Conservation (phyloP, 2,329 filamentous ascomycete species). For the Mycosphaerella sp. region DNA sequence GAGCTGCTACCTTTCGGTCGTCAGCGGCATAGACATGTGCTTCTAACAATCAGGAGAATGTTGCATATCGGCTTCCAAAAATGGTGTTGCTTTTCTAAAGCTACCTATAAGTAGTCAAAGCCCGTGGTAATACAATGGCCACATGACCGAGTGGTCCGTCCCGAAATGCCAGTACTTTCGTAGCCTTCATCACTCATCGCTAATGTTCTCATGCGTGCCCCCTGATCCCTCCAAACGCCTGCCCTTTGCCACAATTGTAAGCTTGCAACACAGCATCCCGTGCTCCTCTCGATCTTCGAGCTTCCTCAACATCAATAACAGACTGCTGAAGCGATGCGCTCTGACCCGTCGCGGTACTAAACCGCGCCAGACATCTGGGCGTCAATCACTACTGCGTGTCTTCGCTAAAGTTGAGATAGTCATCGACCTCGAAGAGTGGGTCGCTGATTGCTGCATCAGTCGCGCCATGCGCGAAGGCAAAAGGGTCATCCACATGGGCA, state of each 20-base stretch:
- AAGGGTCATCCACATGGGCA: slow-evolving; percentile 31
- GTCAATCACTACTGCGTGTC: slow-evolving; percentile 34
- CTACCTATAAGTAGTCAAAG: background rate
- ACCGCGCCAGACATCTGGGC: slow-evolving; percentile 40
- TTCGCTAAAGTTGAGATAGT: slow-evolving; percentile 38
- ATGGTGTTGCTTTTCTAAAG: background rate
- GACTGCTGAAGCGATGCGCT: slow-evolving; percentile 30
- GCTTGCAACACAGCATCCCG: background rate
- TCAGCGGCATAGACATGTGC: too few species aligned
- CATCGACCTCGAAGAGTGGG: slow-evolving; percentile 33
- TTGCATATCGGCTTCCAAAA: too few species aligned
- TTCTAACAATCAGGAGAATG: too few species aligned
- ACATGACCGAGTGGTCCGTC: background rate
- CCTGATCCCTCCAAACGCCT: slow-evolving; percentile 6
- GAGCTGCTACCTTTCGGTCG: too few species aligned
- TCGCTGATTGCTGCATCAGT: slow-evolving; percentile 31
- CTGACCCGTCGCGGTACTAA: slow-evolving; percentile 44
- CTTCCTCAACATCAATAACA: background rate
- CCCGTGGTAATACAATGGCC: background rate
- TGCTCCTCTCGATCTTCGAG: background rate
- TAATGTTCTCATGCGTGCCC: background rate
- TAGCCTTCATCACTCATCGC: slow-evolving; percentile 8
- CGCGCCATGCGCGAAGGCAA: slow-evolving; percentile 34
- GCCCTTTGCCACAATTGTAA: background rate
- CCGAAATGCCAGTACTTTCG: slow-evolving; percentile 11